Conservation (phyloP, 208 protist species). For the Trypanosoma grayi region DNA sequence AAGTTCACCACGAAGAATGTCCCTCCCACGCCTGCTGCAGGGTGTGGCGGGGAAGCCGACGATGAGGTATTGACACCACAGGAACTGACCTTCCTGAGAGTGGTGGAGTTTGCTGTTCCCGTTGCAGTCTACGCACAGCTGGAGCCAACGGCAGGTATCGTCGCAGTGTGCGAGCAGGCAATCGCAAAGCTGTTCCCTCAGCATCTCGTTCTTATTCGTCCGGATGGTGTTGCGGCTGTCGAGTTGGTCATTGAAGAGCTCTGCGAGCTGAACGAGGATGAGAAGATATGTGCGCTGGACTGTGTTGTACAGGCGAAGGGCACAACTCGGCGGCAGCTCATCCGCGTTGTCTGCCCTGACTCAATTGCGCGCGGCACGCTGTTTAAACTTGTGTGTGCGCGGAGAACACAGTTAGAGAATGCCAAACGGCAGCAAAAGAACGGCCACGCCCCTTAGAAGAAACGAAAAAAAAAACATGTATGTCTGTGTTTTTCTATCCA, state of each 20-base stretch:
- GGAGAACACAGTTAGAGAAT: conserved; percentile 1
- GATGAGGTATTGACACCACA: conserved; percentile 14
- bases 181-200: conserved; percentile 23
- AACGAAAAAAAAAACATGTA: background rate
- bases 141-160: conserved; percentile 6
- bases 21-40: background rate
- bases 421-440: background rate
- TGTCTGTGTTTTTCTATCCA: background rate
- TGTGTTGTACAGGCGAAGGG: conserved; percentile 12
- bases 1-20: background rate
- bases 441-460: background rate
- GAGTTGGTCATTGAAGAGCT: conserved; percentile 27
- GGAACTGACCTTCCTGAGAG: conserved; percentile 15
- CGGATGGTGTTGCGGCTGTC: conserved; percentile 20
- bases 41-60: background rate
- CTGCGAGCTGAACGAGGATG: conserved; percentile 23
- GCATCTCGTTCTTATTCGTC: conserved; percentile 20
- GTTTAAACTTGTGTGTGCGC: conserved; percentile 17
- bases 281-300: conserved; percentile 1
- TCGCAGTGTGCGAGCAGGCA: conserved; percentile 15
- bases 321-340: conserved; percentile 5
- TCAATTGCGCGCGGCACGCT: conserved; percentile 11
- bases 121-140: conserved; percentile 12
- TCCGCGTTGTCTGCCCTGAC: conserved; percentile 9
- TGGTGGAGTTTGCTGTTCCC: conserved; percentile 24